Base-by-base conservation (phyloP, 306 rosid species). In the Coriaria nepalensis region DNA sequence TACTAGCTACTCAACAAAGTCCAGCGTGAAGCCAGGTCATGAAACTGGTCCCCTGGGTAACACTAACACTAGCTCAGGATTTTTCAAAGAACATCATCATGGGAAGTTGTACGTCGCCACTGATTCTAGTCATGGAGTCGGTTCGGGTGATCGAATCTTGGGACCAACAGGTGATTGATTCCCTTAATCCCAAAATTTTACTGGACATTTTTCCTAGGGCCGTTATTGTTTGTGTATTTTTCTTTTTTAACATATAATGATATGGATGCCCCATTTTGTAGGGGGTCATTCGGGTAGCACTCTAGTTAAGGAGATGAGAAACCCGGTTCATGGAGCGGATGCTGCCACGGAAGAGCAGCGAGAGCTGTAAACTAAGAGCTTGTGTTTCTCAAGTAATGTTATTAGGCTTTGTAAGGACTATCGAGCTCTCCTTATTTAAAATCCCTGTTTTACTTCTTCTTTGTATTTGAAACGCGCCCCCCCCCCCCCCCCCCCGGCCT, bases 1-100 rank as follows among this genome's bases (percentile, higher is more conserved):
- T 47, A 79, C 98, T 32, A 76, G 79, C 47, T 77, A 68, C 66
- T 82, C 85, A 0, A 79, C 78, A 44, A 90, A 90, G 66, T 67
- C 93, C 47, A 40, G 68, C 45, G 67, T 6, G 35, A 73, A 73
- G 67, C 69, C 46, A 2, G 69, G 64, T n/a, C 66, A 62, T 51
- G 93, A 84, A 44, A 54, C 56, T 59, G 73, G 65, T 63, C 35
- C 49, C 57, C 73, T 70, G 33, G 55, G 72, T 13, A 20, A 20
- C 29, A 1, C 55, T 68, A 79, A 64, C 59, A 60, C 42, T 59
- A 70, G 60, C 59, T 52, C 40, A 15, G 51, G 74, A 29, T 47
- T 70, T 53, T 53, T 62, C 29, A 20, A 20, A 3, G 71, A 67
- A 15, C 94, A 83, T 48, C 64, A 64, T 65, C 83, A 59, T 7